Conservation (phyloP, 805 yeast species). For the Nakazawaea populi region DNA sequence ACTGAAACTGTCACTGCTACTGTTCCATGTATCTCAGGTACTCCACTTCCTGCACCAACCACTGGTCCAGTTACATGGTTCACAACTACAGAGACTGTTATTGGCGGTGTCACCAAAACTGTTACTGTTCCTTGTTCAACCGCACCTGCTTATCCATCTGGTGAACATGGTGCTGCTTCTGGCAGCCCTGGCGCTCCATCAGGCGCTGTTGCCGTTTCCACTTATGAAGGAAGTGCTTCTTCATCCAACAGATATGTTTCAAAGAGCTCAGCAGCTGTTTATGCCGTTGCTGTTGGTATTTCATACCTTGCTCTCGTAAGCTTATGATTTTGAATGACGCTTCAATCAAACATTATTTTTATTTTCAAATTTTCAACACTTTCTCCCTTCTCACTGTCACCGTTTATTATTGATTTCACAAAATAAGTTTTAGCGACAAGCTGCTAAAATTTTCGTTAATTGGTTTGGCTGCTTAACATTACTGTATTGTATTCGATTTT, state of each 20-base stretch:
- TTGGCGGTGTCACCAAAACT: background rate
- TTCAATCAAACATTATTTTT: no score
- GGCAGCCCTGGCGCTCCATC: background rate
- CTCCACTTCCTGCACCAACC: slow-evolving; percentile 6
- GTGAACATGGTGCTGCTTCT: background rate
- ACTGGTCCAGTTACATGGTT: slow-evolving; percentile 8
- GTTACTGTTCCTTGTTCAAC: background rate
- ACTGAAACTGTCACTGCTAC: slow-evolving; percentile 9
- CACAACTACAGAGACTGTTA: slow-evolving; percentile 7
- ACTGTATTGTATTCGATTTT: no score
- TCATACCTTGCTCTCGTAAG: slow-evolving; percentile 8
- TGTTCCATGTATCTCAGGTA: slow-evolving; percentile 9
- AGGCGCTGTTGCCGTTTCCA: slow-evolving; percentile 4
- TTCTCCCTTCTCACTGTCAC: background rate
- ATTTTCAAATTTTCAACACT: background rate
- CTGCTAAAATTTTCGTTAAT: no score
- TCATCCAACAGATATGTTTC: slow-evolving; percentile 1
- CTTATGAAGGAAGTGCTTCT: slow-evolving; percentile 9
- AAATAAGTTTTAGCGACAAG: no score
- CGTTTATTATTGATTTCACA: no score
- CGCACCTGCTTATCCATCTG: background rate
- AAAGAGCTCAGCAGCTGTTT: slow-evolving; percentile 1
- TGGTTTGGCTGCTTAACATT: no score
- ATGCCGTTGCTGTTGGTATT: background rate
- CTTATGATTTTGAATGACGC: background rate